Conservation (phyloP, 163 green algal genomes). For the Trebouxia gelatinosa region DNA sequence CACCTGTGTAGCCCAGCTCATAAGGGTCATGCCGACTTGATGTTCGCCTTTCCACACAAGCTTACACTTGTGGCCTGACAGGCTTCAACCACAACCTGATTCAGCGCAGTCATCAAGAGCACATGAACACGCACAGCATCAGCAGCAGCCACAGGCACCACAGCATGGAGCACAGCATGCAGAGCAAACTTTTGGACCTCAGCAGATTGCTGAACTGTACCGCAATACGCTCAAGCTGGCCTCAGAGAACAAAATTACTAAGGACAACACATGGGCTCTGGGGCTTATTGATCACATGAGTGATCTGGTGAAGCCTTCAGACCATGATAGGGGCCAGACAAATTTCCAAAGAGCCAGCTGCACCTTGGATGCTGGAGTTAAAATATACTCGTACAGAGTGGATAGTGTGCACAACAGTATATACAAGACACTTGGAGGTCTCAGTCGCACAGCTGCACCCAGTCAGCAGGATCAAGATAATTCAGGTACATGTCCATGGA, state of each 20-base stretch:
- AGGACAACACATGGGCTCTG: constrained; percentile 86
- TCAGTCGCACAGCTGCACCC: constrained; percentile 45
- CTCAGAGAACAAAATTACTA: constrained; percentile 92
- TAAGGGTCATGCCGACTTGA: too few species aligned
- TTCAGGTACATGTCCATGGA: not conserved
- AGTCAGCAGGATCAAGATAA: constrained; percentile 26
- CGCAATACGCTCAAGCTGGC: constrained; percentile 84
- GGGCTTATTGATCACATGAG: constrained; percentile 84
- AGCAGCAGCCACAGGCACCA: not conserved
- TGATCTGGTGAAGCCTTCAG: constrained; percentile 32
- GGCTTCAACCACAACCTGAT: too few species aligned
- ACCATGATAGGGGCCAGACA: constrained; percentile 27
- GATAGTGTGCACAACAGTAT: constrained; percentile 81
- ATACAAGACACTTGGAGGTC: constrained; percentile 75
- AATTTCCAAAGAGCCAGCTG: constrained; percentile 72
- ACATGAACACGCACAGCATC: too few species aligned
- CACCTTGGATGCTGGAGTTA: constrained; percentile 89
- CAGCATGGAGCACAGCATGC: not conserved
- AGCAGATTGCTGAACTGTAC: constrained; percentile 57
- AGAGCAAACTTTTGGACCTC: not conserved
- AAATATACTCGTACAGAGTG: constrained; percentile 91
- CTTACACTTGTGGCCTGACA: too few species aligned
- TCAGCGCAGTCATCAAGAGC: too few species aligned
- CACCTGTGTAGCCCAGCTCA: too few species aligned
- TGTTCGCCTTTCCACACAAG: too few species aligned